Conservation (phyloP, 768 basidiomycete genomes). For the Mycena venus region DNA sequence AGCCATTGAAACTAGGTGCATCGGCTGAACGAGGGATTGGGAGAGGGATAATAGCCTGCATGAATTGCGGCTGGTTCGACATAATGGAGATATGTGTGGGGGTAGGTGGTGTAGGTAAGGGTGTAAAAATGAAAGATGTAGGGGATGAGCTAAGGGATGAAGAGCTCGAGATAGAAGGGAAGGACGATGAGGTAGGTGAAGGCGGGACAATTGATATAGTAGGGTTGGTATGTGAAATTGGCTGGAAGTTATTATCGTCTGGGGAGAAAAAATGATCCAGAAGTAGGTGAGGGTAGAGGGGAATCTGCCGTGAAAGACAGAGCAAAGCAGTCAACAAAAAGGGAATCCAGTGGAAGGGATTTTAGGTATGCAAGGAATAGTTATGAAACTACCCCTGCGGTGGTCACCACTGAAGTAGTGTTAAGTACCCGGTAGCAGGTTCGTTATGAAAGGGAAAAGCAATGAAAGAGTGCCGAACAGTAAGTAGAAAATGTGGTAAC, state of each 20-base stretch:
- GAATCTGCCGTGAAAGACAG: neutral
- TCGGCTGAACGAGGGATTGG: neutral
- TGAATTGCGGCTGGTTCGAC: neutral
- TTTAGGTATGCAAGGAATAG: neutral
- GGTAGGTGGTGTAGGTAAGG: neutral
- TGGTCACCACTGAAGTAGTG: neutral
- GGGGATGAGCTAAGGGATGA: neutral
- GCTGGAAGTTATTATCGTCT: neutral
- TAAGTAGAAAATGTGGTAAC: too few species aligned
- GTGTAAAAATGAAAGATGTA: neutral
- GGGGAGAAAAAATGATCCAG: neutral
- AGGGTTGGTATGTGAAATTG: neutral
- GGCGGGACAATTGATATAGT: neutral
- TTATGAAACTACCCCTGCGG: neutral
- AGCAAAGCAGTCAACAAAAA: neutral
- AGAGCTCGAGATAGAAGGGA: neutral
- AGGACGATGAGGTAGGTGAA: neutral
- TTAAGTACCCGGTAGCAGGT: too few species aligned
- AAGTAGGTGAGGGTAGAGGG: neutral
- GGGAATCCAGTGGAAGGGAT: neutral
- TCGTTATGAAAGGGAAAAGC: too few species aligned
- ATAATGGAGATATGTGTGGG: neutral
- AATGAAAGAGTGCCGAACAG: too few species aligned
- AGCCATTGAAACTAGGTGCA: neutral
- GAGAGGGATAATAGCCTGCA: neutral